Percentiles rank a stretch among this genome's conserved stretches.
Conservation (phyloP, 352 stramenopile genomes). For the Globisporangium abappressorium region DNA sequence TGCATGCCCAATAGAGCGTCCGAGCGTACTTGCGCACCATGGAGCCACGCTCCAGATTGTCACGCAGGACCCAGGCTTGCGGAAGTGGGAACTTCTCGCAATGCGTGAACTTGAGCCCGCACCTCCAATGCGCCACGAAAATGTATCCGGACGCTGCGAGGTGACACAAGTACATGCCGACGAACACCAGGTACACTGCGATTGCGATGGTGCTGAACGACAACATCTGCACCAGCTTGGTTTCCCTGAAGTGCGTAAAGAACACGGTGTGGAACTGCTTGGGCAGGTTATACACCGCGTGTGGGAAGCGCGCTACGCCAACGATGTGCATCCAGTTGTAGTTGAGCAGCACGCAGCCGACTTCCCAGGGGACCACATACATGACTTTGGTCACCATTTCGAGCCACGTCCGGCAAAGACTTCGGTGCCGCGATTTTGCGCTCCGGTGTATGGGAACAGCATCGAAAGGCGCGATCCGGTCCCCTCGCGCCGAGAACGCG, state of each 20-base stretch:
- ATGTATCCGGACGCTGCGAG: conserved; percentile 58
- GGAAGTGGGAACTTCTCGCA: conserved; percentile 28
- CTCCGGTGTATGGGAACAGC: conserved; percentile 6
- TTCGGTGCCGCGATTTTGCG: conserved; percentile 2
- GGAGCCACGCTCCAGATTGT: conserved; percentile 48
- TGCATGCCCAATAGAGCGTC: conserved; percentile 67
- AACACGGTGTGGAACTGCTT: conserved; percentile 25
- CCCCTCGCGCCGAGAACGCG: conserved; percentile 13
- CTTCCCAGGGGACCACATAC: conserved; percentile 35
- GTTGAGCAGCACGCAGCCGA: conserved; percentile 22
- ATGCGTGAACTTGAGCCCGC: conserved; percentile 33
- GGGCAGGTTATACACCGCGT: conserved; percentile 17
- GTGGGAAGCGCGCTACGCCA: conserved; percentile 25
- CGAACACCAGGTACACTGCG: conserved; percentile 36
- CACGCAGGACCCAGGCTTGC: conserved; percentile 55
- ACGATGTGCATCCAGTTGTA: conserved; percentile 51
- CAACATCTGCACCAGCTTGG: conserved; percentile 25
- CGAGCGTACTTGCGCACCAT: conserved; percentile 50
- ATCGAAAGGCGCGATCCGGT: conserved; percentile 19
- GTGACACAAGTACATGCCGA: conserved; percentile 59
- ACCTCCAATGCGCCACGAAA: conserved; percentile 48
- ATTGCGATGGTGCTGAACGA: conserved; percentile 50
- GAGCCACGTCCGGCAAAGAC: conserved; percentile 1
- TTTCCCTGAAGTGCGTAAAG: conserved; percentile 20
- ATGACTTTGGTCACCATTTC: conserved; percentile 3